Evolutionary conservation across 352 stramenopile genomes (phyloP).

Genomic region (Globisporangium recalcitrans): DNA sequence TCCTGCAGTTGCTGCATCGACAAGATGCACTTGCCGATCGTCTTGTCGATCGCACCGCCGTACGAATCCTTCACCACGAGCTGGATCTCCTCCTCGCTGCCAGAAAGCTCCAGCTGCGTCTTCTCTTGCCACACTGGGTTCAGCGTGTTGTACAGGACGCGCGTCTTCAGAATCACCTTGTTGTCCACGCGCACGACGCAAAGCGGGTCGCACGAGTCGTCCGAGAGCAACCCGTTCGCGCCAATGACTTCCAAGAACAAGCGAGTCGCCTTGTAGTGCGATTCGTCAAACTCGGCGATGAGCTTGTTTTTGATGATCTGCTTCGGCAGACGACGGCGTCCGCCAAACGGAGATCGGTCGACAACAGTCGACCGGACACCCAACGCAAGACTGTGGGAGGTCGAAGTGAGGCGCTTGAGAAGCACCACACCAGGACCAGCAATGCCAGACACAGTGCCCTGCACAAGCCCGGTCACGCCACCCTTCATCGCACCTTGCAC

Average conservation of each 20-base stretch:
- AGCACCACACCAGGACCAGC: slow-evolving; percentile 75
- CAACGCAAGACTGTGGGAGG: slow-evolving; percentile 68
- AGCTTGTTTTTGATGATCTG: slow-evolving; percentile 61
- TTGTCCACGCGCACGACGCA: slow-evolving; percentile 74
- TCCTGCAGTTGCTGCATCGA: slow-evolving; percentile 67
- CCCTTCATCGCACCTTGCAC: slow-evolving; percentile 77
- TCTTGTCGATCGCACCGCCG: slow-evolving; percentile 68
- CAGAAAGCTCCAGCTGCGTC: slow-evolving; percentile 46
- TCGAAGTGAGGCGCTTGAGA: slow-evolving; percentile 81
- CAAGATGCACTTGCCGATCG: slow-evolving; percentile 70
- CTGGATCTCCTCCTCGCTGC: slow-evolving; percentile 53
- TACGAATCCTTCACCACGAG: slow-evolving; percentile 86
- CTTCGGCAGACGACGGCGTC: slow-evolving; percentile 62
- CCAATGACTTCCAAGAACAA: slow-evolving; percentile 66
- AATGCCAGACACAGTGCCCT: slow-evolving; percentile 75
- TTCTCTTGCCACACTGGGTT: slow-evolving; percentile 84
- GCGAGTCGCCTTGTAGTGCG: slow-evolving; percentile 52
- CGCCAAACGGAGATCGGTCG: slow-evolving; percentile 72
- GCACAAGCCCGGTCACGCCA: slow-evolving; percentile 69
- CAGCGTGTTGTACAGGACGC: slow-evolving; percentile 80
- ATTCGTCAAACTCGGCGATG: slow-evolving; percentile 58
- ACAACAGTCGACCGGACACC: slow-evolving; percentile 79
- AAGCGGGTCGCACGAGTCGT: slow-evolving; percentile 71
- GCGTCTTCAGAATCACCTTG: slow-evolving; percentile 60
- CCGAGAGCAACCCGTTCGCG: slow-evolving; percentile 65